These are phyloP conservation scores for Trichosporon sp. DNA, from an alignment of 1,284 basidiomycete species.

Conservation along the genomic window DNA sequence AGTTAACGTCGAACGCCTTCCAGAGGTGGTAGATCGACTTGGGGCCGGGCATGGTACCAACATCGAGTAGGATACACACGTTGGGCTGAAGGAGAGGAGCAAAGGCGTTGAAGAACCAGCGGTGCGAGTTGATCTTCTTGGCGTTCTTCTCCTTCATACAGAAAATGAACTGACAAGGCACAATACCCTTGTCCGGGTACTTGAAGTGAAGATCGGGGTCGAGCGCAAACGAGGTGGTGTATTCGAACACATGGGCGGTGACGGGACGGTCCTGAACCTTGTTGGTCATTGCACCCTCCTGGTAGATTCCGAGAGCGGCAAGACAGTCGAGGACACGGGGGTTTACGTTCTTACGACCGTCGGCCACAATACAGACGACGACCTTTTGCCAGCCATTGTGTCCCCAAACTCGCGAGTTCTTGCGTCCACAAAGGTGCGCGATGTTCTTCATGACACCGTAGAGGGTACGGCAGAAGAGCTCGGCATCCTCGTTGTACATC, in stretches of 20 bases:
- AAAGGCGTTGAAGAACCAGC: slow-evolving; percentile 96
- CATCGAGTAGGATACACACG: slow-evolving; percentile 68
- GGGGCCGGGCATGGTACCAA: slow-evolving; percentile 82
- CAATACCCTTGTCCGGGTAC: slow-evolving; percentile 89
- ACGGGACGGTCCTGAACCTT: slow-evolving; percentile 83
- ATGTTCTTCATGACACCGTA: slow-evolving; percentile 95
- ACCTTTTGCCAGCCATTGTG: slow-evolving; percentile 97
- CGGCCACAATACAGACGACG: slow-evolving; percentile 92
- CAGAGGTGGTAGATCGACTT: slow-evolving; percentile 85
- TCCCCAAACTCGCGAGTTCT: slow-evolving; percentile 95
- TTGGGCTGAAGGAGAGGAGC: slow-evolving; percentile 63
- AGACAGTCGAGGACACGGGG: slow-evolving; percentile 89
- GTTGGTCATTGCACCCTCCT: slow-evolving; percentile 80
- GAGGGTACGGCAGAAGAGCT: slow-evolving; percentile 88
- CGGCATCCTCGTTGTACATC: slow-evolving; percentile 96
- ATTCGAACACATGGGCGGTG: slow-evolving; percentile 90
- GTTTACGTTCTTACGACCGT: slow-evolving; percentile 89
- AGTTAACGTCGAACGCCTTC: slow-evolving; percentile 92
- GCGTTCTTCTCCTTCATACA: slow-evolving; percentile 63
- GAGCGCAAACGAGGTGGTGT: slow-evolving; percentile 83
- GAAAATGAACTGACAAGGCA: slow-evolving; percentile 89
- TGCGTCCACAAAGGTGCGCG: slow-evolving; percentile 84
- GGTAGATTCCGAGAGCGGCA: slow-evolving; percentile 62
- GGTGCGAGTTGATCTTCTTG: slow-evolving; percentile 94
- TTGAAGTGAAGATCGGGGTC: slow-evolving; percentile 88